These are phyloP conservation scores for Hypoxylon sp. DNA, from an alignment of 2,329 filamentous ascomycete species.

Conservation along the genomic window DNA sequence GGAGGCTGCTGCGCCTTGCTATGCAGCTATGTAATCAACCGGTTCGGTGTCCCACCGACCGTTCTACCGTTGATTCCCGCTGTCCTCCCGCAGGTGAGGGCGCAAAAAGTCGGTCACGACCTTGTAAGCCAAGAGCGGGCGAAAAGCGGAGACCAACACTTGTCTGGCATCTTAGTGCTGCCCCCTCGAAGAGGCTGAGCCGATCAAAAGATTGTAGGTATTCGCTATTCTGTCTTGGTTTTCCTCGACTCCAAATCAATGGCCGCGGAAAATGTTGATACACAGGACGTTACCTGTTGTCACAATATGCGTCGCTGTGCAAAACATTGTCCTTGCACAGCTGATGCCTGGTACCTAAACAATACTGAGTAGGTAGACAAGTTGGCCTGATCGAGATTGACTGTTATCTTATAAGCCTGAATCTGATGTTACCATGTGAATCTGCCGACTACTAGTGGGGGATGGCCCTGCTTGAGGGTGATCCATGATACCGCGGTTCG, in stretches of 20 bases:
- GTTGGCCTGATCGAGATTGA: not conserved
- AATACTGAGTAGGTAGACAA: slow-evolving; percentile 1
- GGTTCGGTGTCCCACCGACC: slow-evolving; percentile 35
- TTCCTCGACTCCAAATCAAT: slow-evolving; percentile 12
- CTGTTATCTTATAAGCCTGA: not conserved
- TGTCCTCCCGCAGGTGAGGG: slow-evolving; percentile 20
- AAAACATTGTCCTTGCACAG: not conserved
- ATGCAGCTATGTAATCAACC: slow-evolving; percentile 25
- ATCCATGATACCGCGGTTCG: not conserved
- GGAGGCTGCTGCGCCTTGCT: slow-evolving; percentile 42
- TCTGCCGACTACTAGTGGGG: too few species aligned
- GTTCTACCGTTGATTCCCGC: slow-evolving; percentile 11
- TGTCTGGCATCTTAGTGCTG: slow-evolving; percentile 12
- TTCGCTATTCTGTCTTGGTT: not conserved
- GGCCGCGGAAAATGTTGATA: not conserved
- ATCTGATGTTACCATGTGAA: not conserved
- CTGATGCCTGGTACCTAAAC: not conserved
- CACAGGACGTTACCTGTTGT: not conserved
- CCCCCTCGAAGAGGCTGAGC: slow-evolving; percentile 20
- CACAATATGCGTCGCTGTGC: not conserved
- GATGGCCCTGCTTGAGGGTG: not conserved
- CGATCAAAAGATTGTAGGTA: not conserved
- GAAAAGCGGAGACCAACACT: slow-evolving; percentile 25
- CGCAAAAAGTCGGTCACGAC: slow-evolving; percentile 40
- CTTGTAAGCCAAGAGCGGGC: slow-evolving; percentile 31